Base-by-base conservation (phyloP, 192 early-diverging fungal genomes). In the Linnemannia exigua region DNA sequence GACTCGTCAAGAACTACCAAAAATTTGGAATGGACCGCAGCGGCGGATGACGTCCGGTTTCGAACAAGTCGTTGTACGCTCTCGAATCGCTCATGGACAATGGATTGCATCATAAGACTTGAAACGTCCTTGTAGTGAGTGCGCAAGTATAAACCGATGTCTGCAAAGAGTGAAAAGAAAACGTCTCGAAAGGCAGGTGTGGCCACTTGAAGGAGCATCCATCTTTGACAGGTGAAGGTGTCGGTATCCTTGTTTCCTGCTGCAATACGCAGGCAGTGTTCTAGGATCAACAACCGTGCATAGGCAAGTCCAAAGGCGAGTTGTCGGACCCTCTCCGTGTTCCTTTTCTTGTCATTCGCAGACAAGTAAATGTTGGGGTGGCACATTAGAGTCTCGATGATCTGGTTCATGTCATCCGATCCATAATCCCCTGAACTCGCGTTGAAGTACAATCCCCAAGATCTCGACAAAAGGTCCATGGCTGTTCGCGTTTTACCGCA, bases 141-240 rank as follows among this genome's bases (percentile, higher is more conserved):
- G 52, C 61, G 77, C 5, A 71, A 22, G 35, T 22, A 25, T 2
- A 47, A 5, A 20, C 50, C 63, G 77, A 79, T 63, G 16, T 19
- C 1, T 6, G 41, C 33, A 22, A 72, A 61, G 35, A 79, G 52
- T 5, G 0, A 37, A 28, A 44, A 37, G 41, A 79, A 79, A 19
- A 79, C 52, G 47, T 79, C 77, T 37, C 47, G 2, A 37, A 79
- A 79, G 37, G 25, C 69, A 5, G 69, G 77, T 3, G 77, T 63
- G 51, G 69, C 77, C 1, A 70, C 67, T 70, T 70, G 76, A 0
- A 69, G 67, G 48, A 77, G 76, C 76, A 77, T 77, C 76, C 77
- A 71, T 72, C 69, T 70, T 69, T 79, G 77, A 36, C 69, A 71
- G 6, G 77, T 41, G 46, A 79, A 71, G 52, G 77, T 71, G 51